Evolutionary conservation across 1,139 yeast genomes (phyloP).

Genomic region (Candida smagusa): DNA sequence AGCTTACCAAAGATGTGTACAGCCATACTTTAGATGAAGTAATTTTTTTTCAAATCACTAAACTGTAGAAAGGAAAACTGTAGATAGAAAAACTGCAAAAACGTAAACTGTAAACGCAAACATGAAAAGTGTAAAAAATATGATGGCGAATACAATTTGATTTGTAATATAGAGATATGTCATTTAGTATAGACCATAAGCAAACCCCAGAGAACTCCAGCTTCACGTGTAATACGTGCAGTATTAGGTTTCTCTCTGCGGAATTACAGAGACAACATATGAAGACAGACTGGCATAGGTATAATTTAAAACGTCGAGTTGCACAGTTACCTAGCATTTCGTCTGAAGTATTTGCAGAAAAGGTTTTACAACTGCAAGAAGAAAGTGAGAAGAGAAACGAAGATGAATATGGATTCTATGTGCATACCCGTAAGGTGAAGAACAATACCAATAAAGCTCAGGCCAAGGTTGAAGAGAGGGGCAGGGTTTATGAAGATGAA

Average conservation of each 20-base stretch:
- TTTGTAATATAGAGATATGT: slow-evolving; percentile 13
- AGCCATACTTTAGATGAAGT: slow-evolving; percentile 44
- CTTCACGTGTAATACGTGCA: slow-evolving; percentile 87
- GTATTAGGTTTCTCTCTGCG: slow-evolving; percentile 70
- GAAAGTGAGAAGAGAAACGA: slow-evolving; percentile 41
- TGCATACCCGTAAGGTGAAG: slow-evolving; percentile 29
- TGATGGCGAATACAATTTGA: background rate
- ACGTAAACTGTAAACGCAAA: slow-evolving; percentile 4
- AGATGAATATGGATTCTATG: slow-evolving; percentile 65
- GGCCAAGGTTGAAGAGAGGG: slow-evolving; percentile 18
- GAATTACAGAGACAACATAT: slow-evolving; percentile 85
- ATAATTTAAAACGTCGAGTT: slow-evolving; percentile 86
- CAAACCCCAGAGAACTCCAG: slow-evolving; percentile 33
- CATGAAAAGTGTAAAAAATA: background rate
- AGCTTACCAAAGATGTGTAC: slow-evolving; percentile 75
- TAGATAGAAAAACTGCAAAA: slow-evolving; percentile 2
- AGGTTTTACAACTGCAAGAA: slow-evolving; percentile 42
- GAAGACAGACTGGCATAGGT: slow-evolving; percentile 97
- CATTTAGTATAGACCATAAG: slow-evolving; percentile 28
- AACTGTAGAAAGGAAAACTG: background rate
- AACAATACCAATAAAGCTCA: slow-evolving; percentile 19
- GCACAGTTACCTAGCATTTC: slow-evolving; percentile 78
- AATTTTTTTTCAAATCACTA: background rate
- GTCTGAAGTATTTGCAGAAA: slow-evolving; percentile 79
- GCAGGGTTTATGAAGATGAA: slow-evolving; percentile 5